Evolutionary conservation across 352 stramenopile genomes (phyloP).

Genomic region (Phytophthora ramorum): DNA sequence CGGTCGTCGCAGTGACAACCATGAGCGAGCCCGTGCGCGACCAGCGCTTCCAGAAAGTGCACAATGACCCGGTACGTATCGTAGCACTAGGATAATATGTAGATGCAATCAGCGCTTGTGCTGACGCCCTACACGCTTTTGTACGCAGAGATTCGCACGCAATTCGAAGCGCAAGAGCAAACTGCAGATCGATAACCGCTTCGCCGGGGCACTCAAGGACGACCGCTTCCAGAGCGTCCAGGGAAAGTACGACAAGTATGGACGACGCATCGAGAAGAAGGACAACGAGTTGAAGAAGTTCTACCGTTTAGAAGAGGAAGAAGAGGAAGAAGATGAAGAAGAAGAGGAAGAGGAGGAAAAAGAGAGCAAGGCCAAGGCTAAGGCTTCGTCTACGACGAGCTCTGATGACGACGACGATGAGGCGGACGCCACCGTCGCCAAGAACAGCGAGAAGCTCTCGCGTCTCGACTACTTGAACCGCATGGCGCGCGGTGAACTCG

Average conservation of each 20-base stretch:
- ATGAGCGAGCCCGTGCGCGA: constrained; percentile 70
- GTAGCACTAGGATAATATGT: background rate
- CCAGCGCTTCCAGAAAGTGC: constrained; percentile 85
- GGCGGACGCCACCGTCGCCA: constrained; percentile 32
- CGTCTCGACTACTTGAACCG: constrained; percentile 88
- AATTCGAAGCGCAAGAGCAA: constrained; percentile 85
- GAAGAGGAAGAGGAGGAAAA: constrained; percentile 35
- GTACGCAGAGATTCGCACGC: constrained; percentile 68
- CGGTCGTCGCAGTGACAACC: background rate
- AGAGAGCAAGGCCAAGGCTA: constrained; percentile 37
- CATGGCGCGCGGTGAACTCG: constrained; percentile 85
- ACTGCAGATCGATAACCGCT: constrained; percentile 83
- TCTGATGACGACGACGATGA: constrained; percentile 45
- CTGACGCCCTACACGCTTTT: background rate
- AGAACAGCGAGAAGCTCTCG: constrained; percentile 71
- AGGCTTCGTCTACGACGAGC: constrained; percentile 35
- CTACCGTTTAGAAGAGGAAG: constrained; percentile 74
- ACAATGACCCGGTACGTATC: constrained; percentile 77
- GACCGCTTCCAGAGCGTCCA: constrained; percentile 84
- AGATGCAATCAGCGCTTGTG: constrained; percentile 5
- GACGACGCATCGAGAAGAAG: constrained; percentile 80
- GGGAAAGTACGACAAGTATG: constrained; percentile 91
- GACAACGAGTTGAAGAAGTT: constrained; percentile 84
- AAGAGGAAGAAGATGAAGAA: constrained; percentile 35
- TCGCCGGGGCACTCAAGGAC: constrained; percentile 75